Evolutionary conservation across 345 rosid genomes (phyloP).

Genomic region (Salix dunnii): DNA sequence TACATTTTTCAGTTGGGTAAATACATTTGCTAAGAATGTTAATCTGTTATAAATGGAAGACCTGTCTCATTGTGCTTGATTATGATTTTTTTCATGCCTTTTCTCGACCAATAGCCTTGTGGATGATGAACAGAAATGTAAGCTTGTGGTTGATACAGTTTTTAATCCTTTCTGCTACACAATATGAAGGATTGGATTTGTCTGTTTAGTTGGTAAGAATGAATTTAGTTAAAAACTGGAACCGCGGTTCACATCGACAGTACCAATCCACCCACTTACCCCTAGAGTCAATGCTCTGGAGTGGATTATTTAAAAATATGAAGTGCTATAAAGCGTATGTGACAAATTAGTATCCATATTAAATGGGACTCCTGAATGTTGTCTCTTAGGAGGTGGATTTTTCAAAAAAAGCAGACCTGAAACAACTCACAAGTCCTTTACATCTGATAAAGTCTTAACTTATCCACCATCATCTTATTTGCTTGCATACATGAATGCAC

Average conservation of each 20-base stretch:
- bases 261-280: neutral
- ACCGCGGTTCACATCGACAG: neutral
- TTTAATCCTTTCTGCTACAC: neutral
- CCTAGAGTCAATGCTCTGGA: neutral
- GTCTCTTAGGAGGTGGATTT: neutral
- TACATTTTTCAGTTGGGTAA: neutral
- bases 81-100: neutral
- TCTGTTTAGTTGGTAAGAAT: neutral
- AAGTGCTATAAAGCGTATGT: neutral
- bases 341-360: neutral
- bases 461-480: neutral
- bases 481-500: neutral
- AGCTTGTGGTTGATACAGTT: neutral
- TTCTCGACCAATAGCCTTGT: neutral
- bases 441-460: neutral
- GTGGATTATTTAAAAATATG: neutral
- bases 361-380: neutral
- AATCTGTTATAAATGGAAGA: neutral
- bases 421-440: neutral
- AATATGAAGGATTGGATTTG: neutral
- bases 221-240: neutral
- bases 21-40: neutral
- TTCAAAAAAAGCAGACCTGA: neutral
- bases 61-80: neutral
- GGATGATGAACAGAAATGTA: neutral